These are phyloP conservation scores for Paramecium primaurelia DNA, from an alignment of 73 alveolate species.

Conservation along the genomic window DNA sequence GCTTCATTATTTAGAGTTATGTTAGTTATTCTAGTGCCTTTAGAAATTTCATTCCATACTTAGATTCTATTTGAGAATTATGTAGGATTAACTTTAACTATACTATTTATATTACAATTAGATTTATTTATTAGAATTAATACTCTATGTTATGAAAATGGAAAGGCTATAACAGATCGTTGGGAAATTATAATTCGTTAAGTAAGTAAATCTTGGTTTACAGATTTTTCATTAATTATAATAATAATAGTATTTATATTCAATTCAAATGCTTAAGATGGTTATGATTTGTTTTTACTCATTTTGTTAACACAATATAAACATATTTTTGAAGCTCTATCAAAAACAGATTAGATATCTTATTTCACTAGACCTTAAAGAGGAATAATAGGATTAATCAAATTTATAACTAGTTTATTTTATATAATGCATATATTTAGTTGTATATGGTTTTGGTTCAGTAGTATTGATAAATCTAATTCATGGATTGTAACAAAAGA, in stretches of 20 bases:
- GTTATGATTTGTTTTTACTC: background rate
- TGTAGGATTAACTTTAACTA: background rate
- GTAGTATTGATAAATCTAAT: background rate
- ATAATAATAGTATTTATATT: background rate
- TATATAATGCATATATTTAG: background rate
- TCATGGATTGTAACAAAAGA: conserved; percentile 10
- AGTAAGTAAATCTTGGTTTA: background rate
- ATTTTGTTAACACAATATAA: background rate
- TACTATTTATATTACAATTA: background rate
- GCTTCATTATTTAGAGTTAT: background rate
- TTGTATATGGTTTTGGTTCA: conserved; percentile 42
- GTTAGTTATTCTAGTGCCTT: background rate
- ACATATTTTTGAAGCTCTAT: background rate
- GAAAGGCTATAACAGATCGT: background rate
- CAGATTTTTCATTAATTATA: background rate
- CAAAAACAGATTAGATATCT: background rate
- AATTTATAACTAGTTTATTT: background rate
- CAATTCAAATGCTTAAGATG: background rate
- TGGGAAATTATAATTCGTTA: background rate
- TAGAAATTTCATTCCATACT: background rate
- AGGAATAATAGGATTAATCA: background rate
- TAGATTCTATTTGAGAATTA: background rate
- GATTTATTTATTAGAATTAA: background rate
- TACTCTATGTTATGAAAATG: conserved; percentile 8
- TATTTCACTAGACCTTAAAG: background rate